Percentiles rank a stretch among this genome's conserved stretches.
These are phyloP conservation scores for Ophiorrhiza pumila DNA, from an alignment of 257 asterid species.

Conservation along the genomic window DNA sequence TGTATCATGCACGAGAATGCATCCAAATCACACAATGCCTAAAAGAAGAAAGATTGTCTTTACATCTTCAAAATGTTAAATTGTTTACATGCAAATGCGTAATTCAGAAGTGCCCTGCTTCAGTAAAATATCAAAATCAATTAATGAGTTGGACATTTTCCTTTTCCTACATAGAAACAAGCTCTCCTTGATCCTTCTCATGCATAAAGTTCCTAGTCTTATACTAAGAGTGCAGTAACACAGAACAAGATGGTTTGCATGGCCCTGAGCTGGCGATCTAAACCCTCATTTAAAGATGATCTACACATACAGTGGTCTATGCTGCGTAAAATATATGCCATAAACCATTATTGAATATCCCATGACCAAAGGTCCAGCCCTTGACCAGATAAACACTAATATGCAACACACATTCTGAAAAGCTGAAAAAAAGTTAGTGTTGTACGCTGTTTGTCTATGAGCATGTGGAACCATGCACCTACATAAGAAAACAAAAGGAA, in stretches of 20 bases:
- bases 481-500: background rate
- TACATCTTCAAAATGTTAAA: background rate
- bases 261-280: background rate
- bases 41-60: background rate
- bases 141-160: background rate
- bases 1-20: background rate
- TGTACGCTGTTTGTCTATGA: background rate
- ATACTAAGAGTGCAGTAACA: background rate
- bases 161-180: background rate
- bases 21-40: background rate
- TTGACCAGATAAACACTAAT: background rate
- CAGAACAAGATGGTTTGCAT: background rate
- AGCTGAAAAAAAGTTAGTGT: background rate
- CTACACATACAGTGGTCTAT: background rate
- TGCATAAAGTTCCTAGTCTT: too few relatives aligned
- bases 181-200: background rate
- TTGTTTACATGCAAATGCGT: background rate
- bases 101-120: background rate
- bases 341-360: background rate
- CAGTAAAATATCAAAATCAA: background rate
- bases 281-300: background rate
- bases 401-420: background rate
- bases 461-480: background rate
- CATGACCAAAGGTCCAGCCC: background rate
- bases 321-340: too few relatives aligned